Base-by-base conservation (phyloP, 805 yeast genomes). In the Kazachstania taianensis region DNA sequence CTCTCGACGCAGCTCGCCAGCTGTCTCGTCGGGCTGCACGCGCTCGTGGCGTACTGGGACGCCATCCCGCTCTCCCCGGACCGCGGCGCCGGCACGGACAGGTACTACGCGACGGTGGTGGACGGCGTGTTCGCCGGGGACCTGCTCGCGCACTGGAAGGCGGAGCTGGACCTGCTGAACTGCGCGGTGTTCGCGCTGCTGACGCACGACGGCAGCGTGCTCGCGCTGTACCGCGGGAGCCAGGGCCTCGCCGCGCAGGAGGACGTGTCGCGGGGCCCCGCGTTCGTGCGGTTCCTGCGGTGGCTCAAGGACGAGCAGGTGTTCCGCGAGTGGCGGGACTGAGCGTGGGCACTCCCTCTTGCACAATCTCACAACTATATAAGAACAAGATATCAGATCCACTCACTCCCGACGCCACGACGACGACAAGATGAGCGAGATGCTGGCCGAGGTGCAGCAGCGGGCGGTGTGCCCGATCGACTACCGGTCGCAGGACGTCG, bases 391-490 rank as follows among this genome's bases (percentile, higher is more conserved):
- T 18, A 18, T 30, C 12, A 13, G 15, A 13, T 22, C 30, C 43
- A 48, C 4, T 38, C 6, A 16, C 9, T 20, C 9, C 14, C 33
- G 30, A 15, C 42, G 12, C 16, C 35, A 20, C 23, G 29, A 29
- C n/a, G 32, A 31, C 18, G 9, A 26, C 20, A 32, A 6, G 25
- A 61, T 69, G 61, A 59, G 62, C 31, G 54, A 52, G 26, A 32
- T 55, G 22, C 27, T 59, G 13, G 49, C 52, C 28, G 57, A 54
- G 17, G 14, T 57, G 18, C 41, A 40, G 19, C 43, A 41, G n/a
- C 44, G 43, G 28, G 41, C 57, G 14, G 48, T 50, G 8, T 55
- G 53, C 18, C 63, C 65, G 15, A 48, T 60, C 6, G 65, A 60
- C 35, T 60, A 51, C 33, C 50, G 48, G 20, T 48, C 58, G 5